phyloP scores from a whole-genome alignment of 1,139 yeast genomes.

The Pichia inconspicua region DNA sequence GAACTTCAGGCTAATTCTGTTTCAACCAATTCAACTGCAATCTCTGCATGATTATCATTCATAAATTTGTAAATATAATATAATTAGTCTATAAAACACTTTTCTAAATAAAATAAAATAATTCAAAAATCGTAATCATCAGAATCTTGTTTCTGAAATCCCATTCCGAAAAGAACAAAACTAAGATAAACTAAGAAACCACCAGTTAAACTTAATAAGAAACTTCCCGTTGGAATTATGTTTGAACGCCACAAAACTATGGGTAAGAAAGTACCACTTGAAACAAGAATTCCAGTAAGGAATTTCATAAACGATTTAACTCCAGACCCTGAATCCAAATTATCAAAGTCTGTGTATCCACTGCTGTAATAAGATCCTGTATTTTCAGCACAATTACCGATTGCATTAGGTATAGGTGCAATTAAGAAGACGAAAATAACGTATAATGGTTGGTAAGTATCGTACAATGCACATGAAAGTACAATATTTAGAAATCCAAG shows the following conservation, averaged over 20 bases:
- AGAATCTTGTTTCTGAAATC: constrained; percentile 48
- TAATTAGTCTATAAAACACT: constrained; percentile 1
- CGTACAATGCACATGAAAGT: constrained; percentile 64
- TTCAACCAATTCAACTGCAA: not conserved
- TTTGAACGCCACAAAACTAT: constrained; percentile 54
- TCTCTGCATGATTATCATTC: not conserved
- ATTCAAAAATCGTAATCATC: constrained; percentile 32
- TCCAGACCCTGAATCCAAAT: constrained; percentile 21
- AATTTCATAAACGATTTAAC: constrained; percentile 39
- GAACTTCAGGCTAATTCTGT: not conserved
- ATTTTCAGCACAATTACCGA: constrained; percentile 35
- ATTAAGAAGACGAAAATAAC: constrained; percentile 55
- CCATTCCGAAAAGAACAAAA: constrained; percentile 62
- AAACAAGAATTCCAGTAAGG: constrained; percentile 56
- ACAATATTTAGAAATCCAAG: constrained; percentile 67
- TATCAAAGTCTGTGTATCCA: constrained; percentile 38
- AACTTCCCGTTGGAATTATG: constrained; percentile 49
- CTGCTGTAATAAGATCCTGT: constrained; percentile 30
- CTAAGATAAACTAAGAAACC: constrained; percentile 67
- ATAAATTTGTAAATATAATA: too few relatives aligned
- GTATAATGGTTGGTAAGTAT: constrained; percentile 64
- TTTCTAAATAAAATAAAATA: constrained; percentile 5
- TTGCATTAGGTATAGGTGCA: constrained; percentile 65
- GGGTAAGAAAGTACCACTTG: constrained; percentile 65
- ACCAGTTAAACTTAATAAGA: constrained; percentile 59